Evolutionary conservation across 129 eudicot species (phyloP), one percentile per base, ranked within the genome.

Genomic region (Pittosporum tobira): DNA sequence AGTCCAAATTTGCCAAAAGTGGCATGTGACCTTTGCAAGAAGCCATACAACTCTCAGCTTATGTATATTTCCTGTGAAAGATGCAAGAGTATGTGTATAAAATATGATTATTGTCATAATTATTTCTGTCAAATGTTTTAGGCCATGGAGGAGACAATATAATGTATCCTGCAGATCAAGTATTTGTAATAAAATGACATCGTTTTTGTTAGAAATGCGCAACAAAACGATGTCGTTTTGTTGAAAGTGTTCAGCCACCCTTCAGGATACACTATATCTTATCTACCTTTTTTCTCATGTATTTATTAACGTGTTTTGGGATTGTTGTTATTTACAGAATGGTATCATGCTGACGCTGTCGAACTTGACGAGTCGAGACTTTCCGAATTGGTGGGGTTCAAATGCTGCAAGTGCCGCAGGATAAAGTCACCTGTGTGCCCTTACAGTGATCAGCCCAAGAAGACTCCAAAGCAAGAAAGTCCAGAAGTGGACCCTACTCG

Each of bases 291-390:
- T n/a, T n/a, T n/a, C n/a, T n/a, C n/a, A n/a, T n/a, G n/a, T n/a
- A n/a, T n/a, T n/a, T n/a, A 28, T 26, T n/a, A 30, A 18, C 44
- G 21, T 16, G 18, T 6, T n/a, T 37, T 27, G 19, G 19, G 26
- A 60, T 72, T 20, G 21, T 59, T 50, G 43, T 21, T 53, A 20
- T 40, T 74, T 72, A 73, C 94, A 93, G 99, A 65, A 37, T 93
- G 99, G 99, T 81, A 67, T 62, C 99, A 93, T 73, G 94, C 96
- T 21, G 96, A 81, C 14, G 84, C 99, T 4, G 72, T 93, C 19
- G 91, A 81, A 64, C 78, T 93, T 57, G 51, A 75, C 21, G 99
- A 93, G 77, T 77, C 90, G 3, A 60, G 68, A 61, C 38, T 93
- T 7, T 34, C 67, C 65, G 73, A 61, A 8, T 54, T 93, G 72